phyloP scores from a whole-genome alignment of 2,329 filamentous ascomycete genomes.

The Ambrosiella xylebori region DNA sequence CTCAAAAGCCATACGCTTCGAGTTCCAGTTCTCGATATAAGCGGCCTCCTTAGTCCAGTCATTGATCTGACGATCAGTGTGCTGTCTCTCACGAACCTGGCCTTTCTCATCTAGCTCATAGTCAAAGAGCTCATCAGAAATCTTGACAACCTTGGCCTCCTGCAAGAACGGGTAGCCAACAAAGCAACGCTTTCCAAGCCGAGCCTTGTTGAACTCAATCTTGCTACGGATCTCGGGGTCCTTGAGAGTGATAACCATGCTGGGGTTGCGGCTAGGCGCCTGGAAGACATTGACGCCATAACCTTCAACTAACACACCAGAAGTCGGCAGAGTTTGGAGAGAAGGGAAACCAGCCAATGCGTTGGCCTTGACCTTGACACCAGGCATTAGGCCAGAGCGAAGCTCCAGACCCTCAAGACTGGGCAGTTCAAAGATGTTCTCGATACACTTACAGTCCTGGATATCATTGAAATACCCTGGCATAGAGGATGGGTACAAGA shows the following conservation, averaged over 20 bases:
- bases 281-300: conserved; percentile 93
- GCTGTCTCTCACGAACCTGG: conserved; percentile 50
- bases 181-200: conserved; percentile 71
- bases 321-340: conserved; percentile 69
- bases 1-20: conserved; percentile 74
- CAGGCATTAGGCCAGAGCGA: conserved; percentile 66
- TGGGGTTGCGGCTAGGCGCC: conserved; percentile 88
- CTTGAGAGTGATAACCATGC: conserved; percentile 75
- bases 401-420: conserved; percentile 79
- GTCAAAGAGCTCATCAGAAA: conserved; percentile 86
- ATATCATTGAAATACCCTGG: conserved; percentile 83
- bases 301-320: conserved; percentile 49
- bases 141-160: conserved; percentile 74
- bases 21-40: conserved; percentile 72
- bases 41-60: conserved; percentile 73
- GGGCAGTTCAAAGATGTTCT: conserved; percentile 92
- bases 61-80: conserved; percentile 58
- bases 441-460: conserved; percentile 70
- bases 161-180: conserved; percentile 92
- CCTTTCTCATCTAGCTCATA: conserved; percentile 54
- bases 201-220: conserved; percentile 54
- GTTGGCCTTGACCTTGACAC: conserved; percentile 61
- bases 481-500: conserved; percentile 72
- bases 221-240: conserved; percentile 56
- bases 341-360: conserved; percentile 92